Conservation (phyloP, 2,329 filamentous ascomycete species). For the Elsinoe fawcettii region DNA sequence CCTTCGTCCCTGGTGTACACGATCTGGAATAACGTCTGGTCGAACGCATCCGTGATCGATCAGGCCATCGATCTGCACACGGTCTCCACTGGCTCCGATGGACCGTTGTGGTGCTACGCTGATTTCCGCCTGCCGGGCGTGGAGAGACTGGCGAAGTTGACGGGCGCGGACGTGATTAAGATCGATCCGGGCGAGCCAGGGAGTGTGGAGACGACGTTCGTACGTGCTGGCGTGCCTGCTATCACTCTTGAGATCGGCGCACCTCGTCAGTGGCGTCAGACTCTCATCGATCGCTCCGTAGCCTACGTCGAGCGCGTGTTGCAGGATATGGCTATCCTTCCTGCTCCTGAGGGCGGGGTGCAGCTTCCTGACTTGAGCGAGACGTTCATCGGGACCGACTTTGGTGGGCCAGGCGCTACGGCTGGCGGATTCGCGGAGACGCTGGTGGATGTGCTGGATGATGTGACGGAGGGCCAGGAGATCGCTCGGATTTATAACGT, state of each 20-base stretch:
- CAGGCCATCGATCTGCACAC: constrained; percentile 35
- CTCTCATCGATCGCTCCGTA: constrained; percentile 30
- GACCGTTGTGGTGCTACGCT: constrained; percentile 34
- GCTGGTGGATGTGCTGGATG: constrained; percentile 10
- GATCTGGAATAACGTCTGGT: constrained; percentile 35
- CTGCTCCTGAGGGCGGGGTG: neutral
- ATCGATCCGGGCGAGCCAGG: constrained; percentile 34
- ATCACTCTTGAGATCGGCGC: constrained; percentile 35
- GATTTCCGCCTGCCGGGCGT: constrained; percentile 33
- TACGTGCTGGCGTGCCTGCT: constrained; percentile 30
- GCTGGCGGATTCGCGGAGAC: constrained; percentile 9
- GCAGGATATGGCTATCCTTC: constrained; percentile 23
- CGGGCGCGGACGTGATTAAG: constrained; percentile 34
- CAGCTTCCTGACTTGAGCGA: constrained; percentile 1
- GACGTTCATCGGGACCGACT: neutral
- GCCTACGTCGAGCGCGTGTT: constrained; percentile 26
- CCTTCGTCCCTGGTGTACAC: constrained; percentile 34
- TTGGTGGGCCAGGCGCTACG: neutral
- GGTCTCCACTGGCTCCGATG: constrained; percentile 30
- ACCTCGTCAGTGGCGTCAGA: constrained; percentile 33
- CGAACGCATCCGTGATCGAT: constrained; percentile 33
- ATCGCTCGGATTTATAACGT: constrained; percentile 5
- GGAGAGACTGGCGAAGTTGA: constrained; percentile 33
- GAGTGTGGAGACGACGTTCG: constrained; percentile 34
- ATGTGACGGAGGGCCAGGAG: constrained; percentile 8